A percentile compares a stretch with the other conserved stretches of the same genome.
Conservation (phyloP, 805 yeast species). For the Yarrowia bubula region DNA sequence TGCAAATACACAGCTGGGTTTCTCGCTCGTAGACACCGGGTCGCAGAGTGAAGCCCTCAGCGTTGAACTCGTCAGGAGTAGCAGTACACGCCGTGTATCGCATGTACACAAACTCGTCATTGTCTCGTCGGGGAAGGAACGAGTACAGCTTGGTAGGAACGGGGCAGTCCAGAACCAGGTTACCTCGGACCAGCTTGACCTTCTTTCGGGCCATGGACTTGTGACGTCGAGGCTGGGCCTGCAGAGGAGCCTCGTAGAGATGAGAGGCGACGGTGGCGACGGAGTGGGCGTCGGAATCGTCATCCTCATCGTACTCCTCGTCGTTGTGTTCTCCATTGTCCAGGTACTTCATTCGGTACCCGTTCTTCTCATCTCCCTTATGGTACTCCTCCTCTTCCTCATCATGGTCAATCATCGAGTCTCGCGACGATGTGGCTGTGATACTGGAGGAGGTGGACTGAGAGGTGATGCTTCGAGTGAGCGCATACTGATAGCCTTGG, state of each 20-base stretch:
- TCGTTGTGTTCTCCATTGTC: slow-evolving; percentile 11
- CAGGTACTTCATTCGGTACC: slow-evolving; percentile 24
- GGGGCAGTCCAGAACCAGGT: slow-evolving; percentile 88
- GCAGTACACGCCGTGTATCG: slow-evolving; percentile 96
- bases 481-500: not conserved
- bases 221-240: slow-evolving; percentile 57
- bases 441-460: not conserved
- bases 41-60: slow-evolving; percentile 79
- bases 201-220: slow-evolving; percentile 69
- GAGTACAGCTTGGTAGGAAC: slow-evolving; percentile 84
- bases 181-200: slow-evolving; percentile 72
- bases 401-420: slow-evolving; percentile 10
- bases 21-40: slow-evolving; percentile 85
- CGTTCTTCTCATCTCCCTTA: slow-evolving; percentile 22
- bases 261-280: slow-evolving; percentile 33
- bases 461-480: slow-evolving; percentile 15
- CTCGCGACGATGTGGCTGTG: slow-evolving; percentile 19
- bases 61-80: slow-evolving; percentile 80
- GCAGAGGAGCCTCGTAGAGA: slow-evolving; percentile 34
- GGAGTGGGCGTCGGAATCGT: slow-evolving; percentile 22
- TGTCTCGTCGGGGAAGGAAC: slow-evolving; percentile 81
- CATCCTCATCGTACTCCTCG: not conserved
- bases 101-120: slow-evolving; percentile 94
- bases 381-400: slow-evolving; percentile 15
- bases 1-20: slow-evolving; percentile 85